Evolutionary conservation across 2,329 filamentous ascomycete genomes (phyloP), one percentile per base, ranked within the genome.

Genomic region (Dactylella cylindrospora): DNA sequence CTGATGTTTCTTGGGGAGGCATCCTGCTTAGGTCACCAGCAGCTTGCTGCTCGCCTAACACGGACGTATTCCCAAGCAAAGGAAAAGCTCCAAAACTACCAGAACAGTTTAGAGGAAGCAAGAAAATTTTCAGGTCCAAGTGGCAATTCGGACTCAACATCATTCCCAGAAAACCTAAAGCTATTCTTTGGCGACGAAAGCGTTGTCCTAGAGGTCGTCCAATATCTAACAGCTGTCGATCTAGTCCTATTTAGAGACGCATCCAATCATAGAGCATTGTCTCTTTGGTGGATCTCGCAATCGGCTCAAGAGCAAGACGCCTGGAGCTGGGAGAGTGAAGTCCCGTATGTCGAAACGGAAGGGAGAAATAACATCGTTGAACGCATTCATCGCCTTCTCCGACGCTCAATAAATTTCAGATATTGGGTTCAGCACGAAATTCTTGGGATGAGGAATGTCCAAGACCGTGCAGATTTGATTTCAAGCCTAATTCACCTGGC

Each of bases 371-470:
- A 10, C 9, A 26, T 45, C 13, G 17, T 39, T 15, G 57, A 62
- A 17, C 38, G 57, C 19, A 44, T 54, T 20, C 25, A 54, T 29
- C 47, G 57, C 15, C 38, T 62, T 12, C 41, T 62, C n/a, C 41
- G 57, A 39, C 49, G 57, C 20, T 54, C 57, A 5, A 31, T 38
- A 2, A 39, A 62, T 12, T 62, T 62, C 31, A 62, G 40, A 28
- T 54, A 50, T 28, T 62, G 57, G 57, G 46, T 62, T n/a, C 57
- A 62, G 17, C 49, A 62, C 29, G 57, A 62, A 32, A 43, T 54
- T 25, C 38, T 62, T n/a, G 36, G 26, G 7, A 62, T 54, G 49
- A 15, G 36, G n/a, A 50, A 54, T 13, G 38, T 50, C 17, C 43
- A 62, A 26, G 49, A 62, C 9, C 57, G 57, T 9, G 43, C 57